Evolutionary conservation across 2,329 filamentous ascomycete genomes (phyloP), one percentile per base, ranked within the genome.

Genomic region (Hypoxylon sp.): DNA sequence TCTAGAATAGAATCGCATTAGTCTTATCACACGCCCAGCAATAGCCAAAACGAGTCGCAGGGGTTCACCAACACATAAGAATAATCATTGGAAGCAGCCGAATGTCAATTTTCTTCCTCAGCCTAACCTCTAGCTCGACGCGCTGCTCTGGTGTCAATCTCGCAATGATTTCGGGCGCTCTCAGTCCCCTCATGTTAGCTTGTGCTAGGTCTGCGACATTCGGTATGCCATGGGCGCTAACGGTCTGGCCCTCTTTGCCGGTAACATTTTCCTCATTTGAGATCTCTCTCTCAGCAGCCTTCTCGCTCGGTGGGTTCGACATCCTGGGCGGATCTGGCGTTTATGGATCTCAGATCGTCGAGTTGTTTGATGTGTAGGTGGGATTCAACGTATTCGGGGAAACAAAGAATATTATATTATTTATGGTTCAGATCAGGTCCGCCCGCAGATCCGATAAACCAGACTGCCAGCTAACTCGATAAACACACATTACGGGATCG

Each of bases 21-120:
- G 65, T 29, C 35, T n/a, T n/a, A 19, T 33, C 33, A 14, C 14
- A 26, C 54, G 31, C 53, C 14, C 5, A 46, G 31, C 19, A 14
- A 51, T 13, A 19, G 19, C 44, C 11, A 56, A 60, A 60, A 62
- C 19, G 10, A 46, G 51, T n/a, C 14, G 14, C 19, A 26, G 35
- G 14, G 44, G 37, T 60, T 13, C 37, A 68, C 62, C 29, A 17
- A 77, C 75, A 92, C 84, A 92, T 91, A 51, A 92, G 72, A 57
- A 92, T 87, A 46, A 92, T 82, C 80, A 90, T 89, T 0, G 91
- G 91, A 73, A 93, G 81, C 31, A 93, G 77, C 56, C 90, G 82
- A 8, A 86, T 72, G 76, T 93, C 91, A 59, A 93, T 88, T 77
- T 91, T 93, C 67, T 85, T 83, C 64, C 85, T 82, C 56, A 93